Evolutionary conservation across 257 asterid species (phyloP), one percentile per base, ranked within the genome.

Genomic region (Salvia hispanica): DNA sequence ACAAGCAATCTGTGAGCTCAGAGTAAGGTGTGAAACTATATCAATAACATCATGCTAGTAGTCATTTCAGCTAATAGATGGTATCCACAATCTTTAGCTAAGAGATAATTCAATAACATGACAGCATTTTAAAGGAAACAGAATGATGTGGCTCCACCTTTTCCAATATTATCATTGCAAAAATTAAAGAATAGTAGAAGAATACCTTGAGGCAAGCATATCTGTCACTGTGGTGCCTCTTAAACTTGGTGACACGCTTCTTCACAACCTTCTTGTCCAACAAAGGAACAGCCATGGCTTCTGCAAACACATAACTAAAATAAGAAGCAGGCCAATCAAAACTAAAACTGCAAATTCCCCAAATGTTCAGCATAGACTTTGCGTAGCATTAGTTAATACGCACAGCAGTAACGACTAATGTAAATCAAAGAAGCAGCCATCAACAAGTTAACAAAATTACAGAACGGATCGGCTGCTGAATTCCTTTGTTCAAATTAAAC

Each of bases 171-270:
- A 2, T 9, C 45, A 40, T 40, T 40, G 8, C 45, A 8, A 39
- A 39, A 39, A 40, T 3, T 25, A 7, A 40, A 9, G 11, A 8
- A 40, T 40, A 40, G 70, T n/a, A 44, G 4, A 5, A 59, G 40
- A 12, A 0, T 18, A 85, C 91, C 84, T 85, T 82, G 40, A 85
- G 77, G 55, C 80, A 78, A 57, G 51, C 67, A 31, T 8, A 79
- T 1, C 84, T 76, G 47, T 79, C 84, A 21, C 84, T 76, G 59
- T 76, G 81, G 67, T 54, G 74, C 74, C 84, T 69, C 79, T 69
- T 79, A 70, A 79, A 79, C 81, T 59, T 64, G 72, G 59, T 79
- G 53, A 69, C 78, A 33, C 79, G 76, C 75, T 79, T 79, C 72
- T 79, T 76, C 53, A 79, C 66, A 43, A 76, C 73, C 84, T 72